These are phyloP conservation scores for Graphiopsis chlorocephala DNA, from an alignment of 2,329 filamentous ascomycete species.

Conservation along the genomic window DNA sequence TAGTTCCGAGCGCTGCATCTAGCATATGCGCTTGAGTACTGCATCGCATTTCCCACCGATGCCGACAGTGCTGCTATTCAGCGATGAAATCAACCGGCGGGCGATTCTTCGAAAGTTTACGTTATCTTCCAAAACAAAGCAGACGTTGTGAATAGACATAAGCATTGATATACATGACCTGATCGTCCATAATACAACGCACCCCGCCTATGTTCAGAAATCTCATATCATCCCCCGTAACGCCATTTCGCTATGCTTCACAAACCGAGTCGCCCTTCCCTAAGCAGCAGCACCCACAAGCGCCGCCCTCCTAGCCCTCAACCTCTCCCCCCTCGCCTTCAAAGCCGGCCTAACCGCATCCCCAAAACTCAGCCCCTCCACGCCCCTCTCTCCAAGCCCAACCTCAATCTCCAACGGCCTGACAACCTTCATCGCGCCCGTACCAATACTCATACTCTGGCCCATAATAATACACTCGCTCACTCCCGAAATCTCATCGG, in stretches of 20 bases:
- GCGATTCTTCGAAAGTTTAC: not conserved
- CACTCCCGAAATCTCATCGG: constrained; percentile 87
- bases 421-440: constrained; percentile 87
- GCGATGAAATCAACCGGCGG: not conserved
- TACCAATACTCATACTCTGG: constrained; percentile 87
- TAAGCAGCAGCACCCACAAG: constrained; percentile 15
- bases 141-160: not conserved
- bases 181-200: not conserved
- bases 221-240: not conserved
- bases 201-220: not conserved
- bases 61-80: too few relatives aligned
- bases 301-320: constrained; percentile 16
- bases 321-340: constrained; percentile 16
- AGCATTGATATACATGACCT: not conserved
- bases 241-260: not conserved
- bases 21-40: too few relatives aligned
- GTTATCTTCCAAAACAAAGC: too few relatives aligned
- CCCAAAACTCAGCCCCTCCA: constrained; percentile 3
- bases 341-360: constrained; percentile 14
- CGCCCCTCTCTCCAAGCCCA: constrained; percentile 6
- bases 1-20: too few relatives aligned
- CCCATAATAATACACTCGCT: constrained; percentile 98
- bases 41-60: too few relatives aligned
- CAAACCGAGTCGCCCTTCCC: not conserved
- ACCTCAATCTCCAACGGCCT: constrained; percentile 58